phyloP scores from a whole-genome alignment of 2,329 filamentous ascomycete genomes.

The Diatrype stigma region DNA sequence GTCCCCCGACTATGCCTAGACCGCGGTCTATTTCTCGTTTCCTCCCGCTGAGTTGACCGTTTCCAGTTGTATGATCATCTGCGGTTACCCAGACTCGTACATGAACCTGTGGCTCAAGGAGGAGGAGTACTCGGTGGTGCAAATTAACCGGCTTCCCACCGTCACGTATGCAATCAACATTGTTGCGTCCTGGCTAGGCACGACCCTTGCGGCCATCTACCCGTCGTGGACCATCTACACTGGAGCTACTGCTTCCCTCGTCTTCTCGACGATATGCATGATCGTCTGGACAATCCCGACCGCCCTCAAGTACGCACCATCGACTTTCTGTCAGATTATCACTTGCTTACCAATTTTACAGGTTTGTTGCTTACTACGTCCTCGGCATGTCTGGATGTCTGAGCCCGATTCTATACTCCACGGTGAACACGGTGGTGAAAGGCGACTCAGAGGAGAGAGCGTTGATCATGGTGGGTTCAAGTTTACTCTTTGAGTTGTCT shows the following conservation, averaged over 20 bases:
- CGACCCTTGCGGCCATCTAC: slow-evolving; percentile 47
- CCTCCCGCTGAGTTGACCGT: neutral
- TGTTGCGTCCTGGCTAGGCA: slow-evolving; percentile 44
- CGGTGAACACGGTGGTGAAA: slow-evolving; percentile 38
- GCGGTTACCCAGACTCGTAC: slow-evolving; percentile 40
- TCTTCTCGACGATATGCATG: slow-evolving; percentile 43
- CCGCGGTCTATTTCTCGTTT: too few species aligned
- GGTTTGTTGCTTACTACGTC: slow-evolving; percentile 39
- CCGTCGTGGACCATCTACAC: slow-evolving; percentile 45
- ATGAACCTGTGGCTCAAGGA: slow-evolving; percentile 52
- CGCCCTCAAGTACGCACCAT: slow-evolving; percentile 35
- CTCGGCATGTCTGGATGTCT: slow-evolving; percentile 34
- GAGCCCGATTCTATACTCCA: slow-evolving; percentile 39
- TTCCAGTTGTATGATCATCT: slow-evolving; percentile 38
- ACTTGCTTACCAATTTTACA: slow-evolving; percentile 7
- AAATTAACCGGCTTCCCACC: slow-evolving; percentile 48
- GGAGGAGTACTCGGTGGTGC: slow-evolving; percentile 41
- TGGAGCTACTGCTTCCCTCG: slow-evolving; percentile 33
- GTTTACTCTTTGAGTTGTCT: too few species aligned
- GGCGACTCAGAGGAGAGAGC: slow-evolving; percentile 37
- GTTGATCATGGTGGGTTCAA: slow-evolving; percentile 28
- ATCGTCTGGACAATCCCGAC: slow-evolving; percentile 47
- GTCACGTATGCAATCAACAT: slow-evolving; percentile 44
- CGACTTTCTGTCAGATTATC: neutral
- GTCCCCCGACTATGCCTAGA: neutral